Evolutionary conservation across 2,329 filamentous ascomycete genomes (phyloP).

Genomic region (Nannizziopsis arthrosporioides): DNA sequence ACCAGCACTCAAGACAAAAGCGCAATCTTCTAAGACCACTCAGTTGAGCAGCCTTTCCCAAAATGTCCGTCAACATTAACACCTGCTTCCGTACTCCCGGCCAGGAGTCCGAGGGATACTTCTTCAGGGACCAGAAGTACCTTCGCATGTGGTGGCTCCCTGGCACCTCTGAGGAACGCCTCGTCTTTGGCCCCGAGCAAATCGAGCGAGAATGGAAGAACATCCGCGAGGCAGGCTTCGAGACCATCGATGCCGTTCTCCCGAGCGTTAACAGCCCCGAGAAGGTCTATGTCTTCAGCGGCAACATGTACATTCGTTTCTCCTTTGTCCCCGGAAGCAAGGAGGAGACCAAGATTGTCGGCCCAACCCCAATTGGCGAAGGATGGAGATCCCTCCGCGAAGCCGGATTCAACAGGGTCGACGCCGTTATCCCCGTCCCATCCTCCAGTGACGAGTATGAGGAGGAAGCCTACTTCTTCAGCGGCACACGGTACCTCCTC

Average conservation of each 20-base stretch:
- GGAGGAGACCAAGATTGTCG: constrained; percentile 1
- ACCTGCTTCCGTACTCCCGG: constrained; percentile 3
- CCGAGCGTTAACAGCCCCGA: background rate
- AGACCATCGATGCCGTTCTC: constrained; percentile 3
- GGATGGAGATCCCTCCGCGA: constrained; percentile 6
- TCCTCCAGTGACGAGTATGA: constrained; percentile 2
- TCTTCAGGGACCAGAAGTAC: constrained; percentile 5
- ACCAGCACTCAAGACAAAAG: background rate
- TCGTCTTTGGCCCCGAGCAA: constrained; percentile 2
- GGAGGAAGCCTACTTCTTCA: constrained; percentile 9
- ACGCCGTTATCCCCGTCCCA: constrained; percentile 9
- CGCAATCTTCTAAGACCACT: background rate
- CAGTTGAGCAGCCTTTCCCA: background rate
- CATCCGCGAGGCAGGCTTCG: constrained; percentile 4
- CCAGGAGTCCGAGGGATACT: constrained; percentile 1
- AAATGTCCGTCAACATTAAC: constrained; percentile 4
- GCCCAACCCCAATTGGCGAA: constrained; percentile 1
- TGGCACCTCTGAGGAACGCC: constrained; percentile 4
- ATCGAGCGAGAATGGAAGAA: constrained; percentile 6
- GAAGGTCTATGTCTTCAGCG: constrained; percentile 6
- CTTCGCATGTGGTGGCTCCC: constrained; percentile 10
- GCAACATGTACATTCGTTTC: background rate
- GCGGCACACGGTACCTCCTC: background rate
- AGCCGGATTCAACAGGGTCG: constrained; percentile 4
- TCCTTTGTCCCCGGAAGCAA: constrained; percentile 2